A percentile compares a stretch with the other conserved stretches of the same genome.
Conservation (phyloP, 2,329 filamentous ascomycete genomes). For the Aspergillus spinulosporus region DNA sequence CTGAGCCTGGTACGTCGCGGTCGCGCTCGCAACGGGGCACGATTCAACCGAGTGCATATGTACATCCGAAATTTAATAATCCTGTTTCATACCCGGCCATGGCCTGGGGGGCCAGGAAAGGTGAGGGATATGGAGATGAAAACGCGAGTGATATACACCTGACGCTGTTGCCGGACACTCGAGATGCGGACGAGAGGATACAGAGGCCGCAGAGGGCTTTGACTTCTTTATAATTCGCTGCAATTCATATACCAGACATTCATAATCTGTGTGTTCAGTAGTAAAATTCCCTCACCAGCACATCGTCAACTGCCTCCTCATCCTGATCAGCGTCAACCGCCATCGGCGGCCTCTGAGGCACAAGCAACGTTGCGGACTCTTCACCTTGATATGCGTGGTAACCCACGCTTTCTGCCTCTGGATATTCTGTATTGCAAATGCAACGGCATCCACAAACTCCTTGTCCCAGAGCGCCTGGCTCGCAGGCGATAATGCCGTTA, state of each 20-base stretch:
- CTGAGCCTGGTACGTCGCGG: not conserved
- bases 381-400: conserved; percentile 35
- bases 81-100: not conserved
- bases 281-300: conserved; percentile 1
- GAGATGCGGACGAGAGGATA: not conserved
- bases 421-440: conserved; percentile 23
- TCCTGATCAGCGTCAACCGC: not conserved
- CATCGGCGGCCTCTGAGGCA: conserved; percentile 25
- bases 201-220: not conserved
- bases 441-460: conserved; percentile 32
- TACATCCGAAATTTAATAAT: no score
- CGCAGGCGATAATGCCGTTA: conserved; percentile 32
- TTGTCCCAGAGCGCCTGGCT: conserved; percentile 39
- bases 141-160: not conserved
- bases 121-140: not conserved
- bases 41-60: no score
- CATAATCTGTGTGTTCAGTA: not conserved
- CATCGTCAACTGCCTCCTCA: not conserved
- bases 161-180: not conserved
- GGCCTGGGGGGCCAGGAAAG: not conserved
- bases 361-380: conserved; percentile 39
- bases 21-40: no score
- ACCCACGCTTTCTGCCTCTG: conserved; percentile 35
- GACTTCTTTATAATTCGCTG: not conserved
- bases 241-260: no score